These are phyloP conservation scores for Mantamonas sphyraenae DNA, from an alignment of 78 protist genomes.

Conservation along the genomic window DNA sequence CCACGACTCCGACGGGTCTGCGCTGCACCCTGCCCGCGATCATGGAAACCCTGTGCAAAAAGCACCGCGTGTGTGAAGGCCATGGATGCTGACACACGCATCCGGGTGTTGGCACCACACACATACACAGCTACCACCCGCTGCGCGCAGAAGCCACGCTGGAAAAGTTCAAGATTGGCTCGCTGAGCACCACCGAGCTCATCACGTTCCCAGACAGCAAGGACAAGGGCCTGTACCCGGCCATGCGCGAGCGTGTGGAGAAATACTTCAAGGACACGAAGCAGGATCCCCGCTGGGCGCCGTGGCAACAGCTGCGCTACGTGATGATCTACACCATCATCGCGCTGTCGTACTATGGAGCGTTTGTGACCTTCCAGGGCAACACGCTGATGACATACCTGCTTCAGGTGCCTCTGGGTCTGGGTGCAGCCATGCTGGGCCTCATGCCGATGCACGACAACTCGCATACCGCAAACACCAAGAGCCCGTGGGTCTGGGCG, in stretches of 20 bases:
- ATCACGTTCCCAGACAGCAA: slow-evolving; percentile 9
- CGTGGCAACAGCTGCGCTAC: slow-evolving; percentile 17
- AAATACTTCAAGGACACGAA: slow-evolving; percentile 16
- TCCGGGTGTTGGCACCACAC: too few relatives aligned
- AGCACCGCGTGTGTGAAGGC: too few relatives aligned
- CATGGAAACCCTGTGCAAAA: too few relatives aligned
- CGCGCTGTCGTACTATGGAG: not conserved
- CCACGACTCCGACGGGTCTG: too few relatives aligned
- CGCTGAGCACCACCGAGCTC: slow-evolving; percentile 6
- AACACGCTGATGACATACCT: not conserved
- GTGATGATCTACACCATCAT: not conserved
- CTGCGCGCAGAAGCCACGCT: too few relatives aligned
- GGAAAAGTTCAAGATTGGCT: not conserved
- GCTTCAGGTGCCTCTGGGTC: not conserved
- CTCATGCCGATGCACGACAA: slow-evolving; percentile 34
- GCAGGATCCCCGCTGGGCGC: slow-evolving; percentile 17
- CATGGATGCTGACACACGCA: too few relatives aligned
- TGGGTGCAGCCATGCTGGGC: slow-evolving; percentile 12
- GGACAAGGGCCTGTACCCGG: not conserved
- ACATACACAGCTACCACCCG: too few relatives aligned
- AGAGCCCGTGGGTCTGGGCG: slow-evolving; percentile 5
- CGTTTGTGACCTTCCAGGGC: not conserved
- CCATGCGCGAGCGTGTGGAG: slow-evolving; percentile 5
- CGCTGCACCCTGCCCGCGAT: too few relatives aligned
- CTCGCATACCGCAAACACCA: slow-evolving; percentile 10